These are phyloP conservation scores for Fraxinus americana DNA, from an alignment of 257 asterid species.

Conservation along the genomic window DNA sequence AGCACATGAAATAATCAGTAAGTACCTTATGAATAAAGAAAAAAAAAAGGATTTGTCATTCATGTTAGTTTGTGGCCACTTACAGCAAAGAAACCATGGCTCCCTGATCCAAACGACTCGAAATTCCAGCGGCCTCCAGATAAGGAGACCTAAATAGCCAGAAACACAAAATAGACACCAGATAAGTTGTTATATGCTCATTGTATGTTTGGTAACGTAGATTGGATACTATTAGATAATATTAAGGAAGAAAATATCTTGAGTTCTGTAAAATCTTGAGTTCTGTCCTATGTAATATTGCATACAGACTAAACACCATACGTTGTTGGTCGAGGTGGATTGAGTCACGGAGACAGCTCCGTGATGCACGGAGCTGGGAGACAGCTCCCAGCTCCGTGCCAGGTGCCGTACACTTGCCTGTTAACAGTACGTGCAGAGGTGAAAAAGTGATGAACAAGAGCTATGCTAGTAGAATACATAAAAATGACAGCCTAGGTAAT, in stretches of 20 bases:
- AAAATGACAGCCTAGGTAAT: not conserved
- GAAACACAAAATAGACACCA: conserved; percentile 23
- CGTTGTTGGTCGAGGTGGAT: conserved; percentile 95
- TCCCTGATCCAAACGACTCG: conserved; percentile 80
- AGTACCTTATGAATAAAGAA: not conserved
- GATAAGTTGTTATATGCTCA: not conserved
- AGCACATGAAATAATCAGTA: not conserved
- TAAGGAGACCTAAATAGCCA: conserved; percentile 64
- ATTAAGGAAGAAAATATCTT: not conserved
- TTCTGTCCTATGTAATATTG: not conserved
- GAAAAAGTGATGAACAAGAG: not conserved
- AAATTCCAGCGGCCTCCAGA: conserved; percentile 73
- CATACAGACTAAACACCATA: conserved; percentile 46
- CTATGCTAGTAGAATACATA: not conserved
- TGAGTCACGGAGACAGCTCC: conserved; percentile 41
- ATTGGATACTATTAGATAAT: not conserved
- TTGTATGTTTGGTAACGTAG: not conserved
- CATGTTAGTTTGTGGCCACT: not conserved
- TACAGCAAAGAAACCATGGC: conserved; percentile 46
- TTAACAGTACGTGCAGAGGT: not conserved
- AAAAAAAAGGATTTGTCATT: not conserved
- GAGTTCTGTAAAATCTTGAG: not conserved
- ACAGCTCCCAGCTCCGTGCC: no score
- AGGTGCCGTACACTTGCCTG: not conserved
- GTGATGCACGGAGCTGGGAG: no score